Evolutionary conservation across 306 rosid species (phyloP), one percentile per base, ranked within the genome.

Genomic region (Myrica gale): DNA sequence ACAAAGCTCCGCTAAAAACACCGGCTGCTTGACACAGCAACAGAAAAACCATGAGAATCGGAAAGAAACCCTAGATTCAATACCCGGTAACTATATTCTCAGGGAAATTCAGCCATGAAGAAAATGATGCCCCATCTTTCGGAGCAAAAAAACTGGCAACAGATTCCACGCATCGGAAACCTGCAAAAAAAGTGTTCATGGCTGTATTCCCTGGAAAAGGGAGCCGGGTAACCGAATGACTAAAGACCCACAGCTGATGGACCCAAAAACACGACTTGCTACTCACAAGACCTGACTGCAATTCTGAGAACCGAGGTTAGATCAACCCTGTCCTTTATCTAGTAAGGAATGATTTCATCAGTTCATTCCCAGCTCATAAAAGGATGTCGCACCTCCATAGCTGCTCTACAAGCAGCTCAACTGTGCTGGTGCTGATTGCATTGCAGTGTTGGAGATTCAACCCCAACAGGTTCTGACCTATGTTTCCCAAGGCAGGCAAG

Each of bases 341-440:
- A 71, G 15, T 41, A 23, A 57, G 82, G 50, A 21, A 47, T 16
- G 62, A 62, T 43, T 56, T 32, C 43, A 54, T n/a, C 7, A 2
- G 20, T 47, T 23, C 53, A 26, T 70, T 82, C 79, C 13, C 9
- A 53, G 75, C 78, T 90, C 82, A 96, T 76, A 73, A 75, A 78
- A 96, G 96, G 84, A 90, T 87, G 78, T 96, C 96, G 74, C 97
- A 92, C 77, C 80, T 86, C 96, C 92, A 90, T 20, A 90, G 88
- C 75, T 71, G 87, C 69, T 84, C 88, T 77, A 81, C 57, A 73
- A 96, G 96, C 76, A 44, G 80, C 69, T 82, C 85, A 21, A 91
- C 84, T 0, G 88, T 37, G 71, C 87, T 75, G 73, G 82, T 74
- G 86, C 91, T 86, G 84, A 90, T 86, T 42, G 77, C 82, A 3